These are phyloP conservation scores for Silene uniflora DNA, from an alignment of 148 eudicot species.

Conservation along the genomic window DNA sequence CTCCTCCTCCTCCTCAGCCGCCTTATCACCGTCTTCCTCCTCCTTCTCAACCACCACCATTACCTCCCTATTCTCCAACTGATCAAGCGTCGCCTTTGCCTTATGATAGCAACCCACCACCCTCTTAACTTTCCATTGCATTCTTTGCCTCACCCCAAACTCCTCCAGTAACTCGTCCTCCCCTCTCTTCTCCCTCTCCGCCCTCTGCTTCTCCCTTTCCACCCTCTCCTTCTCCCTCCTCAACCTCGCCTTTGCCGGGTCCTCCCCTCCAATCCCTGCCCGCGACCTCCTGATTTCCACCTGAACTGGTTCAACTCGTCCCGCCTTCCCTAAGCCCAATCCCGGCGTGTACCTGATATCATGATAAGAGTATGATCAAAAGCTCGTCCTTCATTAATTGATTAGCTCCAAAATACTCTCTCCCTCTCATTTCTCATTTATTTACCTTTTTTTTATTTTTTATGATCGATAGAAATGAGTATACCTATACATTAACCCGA, in stretches of 20 bases:
- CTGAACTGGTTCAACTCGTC: slow-evolving; percentile 63
- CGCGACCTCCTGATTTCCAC: slow-evolving; percentile 69
- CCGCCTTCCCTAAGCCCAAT: slow-evolving; percentile 63
- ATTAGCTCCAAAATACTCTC: neutral
- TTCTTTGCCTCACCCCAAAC: slow-evolving; percentile 61
- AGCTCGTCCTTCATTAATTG: neutral
- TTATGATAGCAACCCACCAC: slow-evolving; percentile 45
- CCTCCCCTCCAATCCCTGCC: slow-evolving; percentile 79
- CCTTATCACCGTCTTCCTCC: slow-evolving; percentile 30
- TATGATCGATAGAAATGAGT: no score
- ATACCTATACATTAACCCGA: no score
- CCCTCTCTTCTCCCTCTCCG: slow-evolving; percentile 40
- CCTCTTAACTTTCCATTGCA: slow-evolving; percentile 58
- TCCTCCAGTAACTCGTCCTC: slow-evolving; percentile 54
- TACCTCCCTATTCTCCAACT: slow-evolving; percentile 77
- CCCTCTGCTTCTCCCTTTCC: slow-evolving; percentile 49
- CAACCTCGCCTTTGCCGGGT: slow-evolving; percentile 60
- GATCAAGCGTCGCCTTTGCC: slow-evolving; percentile 68
- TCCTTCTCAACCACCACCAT: slow-evolving; percentile 36
- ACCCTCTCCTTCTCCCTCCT: slow-evolving; percentile 36
- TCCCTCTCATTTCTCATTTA: neutral
- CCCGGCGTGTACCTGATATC: slow-evolving; percentile 54
- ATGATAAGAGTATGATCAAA: neutral
- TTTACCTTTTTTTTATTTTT: no score
- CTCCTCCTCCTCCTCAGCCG: slow-evolving; percentile 24